Conservation (phyloP, 1,284 basidiomycete species). For the Caloboletus firmus region DNA sequence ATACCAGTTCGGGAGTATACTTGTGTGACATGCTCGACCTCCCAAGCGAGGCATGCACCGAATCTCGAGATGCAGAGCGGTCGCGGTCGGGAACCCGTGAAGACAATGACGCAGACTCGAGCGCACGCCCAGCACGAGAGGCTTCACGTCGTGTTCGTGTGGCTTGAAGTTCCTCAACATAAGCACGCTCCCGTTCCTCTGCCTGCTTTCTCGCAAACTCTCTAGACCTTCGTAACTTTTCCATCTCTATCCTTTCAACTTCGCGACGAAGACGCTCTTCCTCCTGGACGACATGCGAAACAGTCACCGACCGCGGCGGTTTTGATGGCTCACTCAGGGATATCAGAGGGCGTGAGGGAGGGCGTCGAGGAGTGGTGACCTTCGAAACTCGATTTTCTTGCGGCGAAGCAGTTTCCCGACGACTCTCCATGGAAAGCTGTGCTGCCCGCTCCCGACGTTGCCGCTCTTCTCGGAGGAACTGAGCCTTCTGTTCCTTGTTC, state of each 20-base stretch:
- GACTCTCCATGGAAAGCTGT: conserved; percentile 35
- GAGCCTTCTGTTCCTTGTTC: conserved; percentile 68
- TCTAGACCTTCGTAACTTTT: conserved; percentile 53
- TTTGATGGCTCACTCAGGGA: conserved; percentile 16
- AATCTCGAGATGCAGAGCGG: conserved; percentile 43
- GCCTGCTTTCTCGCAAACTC: conserved; percentile 55
- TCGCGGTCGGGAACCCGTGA: conserved; percentile 42
- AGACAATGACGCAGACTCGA: conserved; percentile 23
- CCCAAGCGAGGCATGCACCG: conserved; percentile 24
- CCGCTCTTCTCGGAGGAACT: conserved; percentile 61
- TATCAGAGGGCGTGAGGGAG: conserved; percentile 20
- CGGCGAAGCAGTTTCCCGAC: conserved; percentile 27
- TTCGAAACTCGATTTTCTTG: conserved; percentile 18
- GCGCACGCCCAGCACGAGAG: conserved; percentile 45
- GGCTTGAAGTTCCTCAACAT: conserved; percentile 60
- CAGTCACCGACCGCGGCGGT: conserved; percentile 1
- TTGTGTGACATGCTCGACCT: conserved; percentile 43
- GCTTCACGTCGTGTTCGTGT: conserved; percentile 61
- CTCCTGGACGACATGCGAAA: conserved; percentile 29
- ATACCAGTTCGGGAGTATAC: conserved; percentile 43
- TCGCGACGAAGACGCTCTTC: conserved; percentile 54
- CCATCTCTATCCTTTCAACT: conserved; percentile 49
- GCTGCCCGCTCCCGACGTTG: conserved; percentile 47
- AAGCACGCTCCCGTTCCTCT: conserved; percentile 56
- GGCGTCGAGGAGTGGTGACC: conserved; percentile 15